Conservation (phyloP, 495 filamentous ascomycete genomes). For the Podospora bellae-mahoneyi region DNA sequence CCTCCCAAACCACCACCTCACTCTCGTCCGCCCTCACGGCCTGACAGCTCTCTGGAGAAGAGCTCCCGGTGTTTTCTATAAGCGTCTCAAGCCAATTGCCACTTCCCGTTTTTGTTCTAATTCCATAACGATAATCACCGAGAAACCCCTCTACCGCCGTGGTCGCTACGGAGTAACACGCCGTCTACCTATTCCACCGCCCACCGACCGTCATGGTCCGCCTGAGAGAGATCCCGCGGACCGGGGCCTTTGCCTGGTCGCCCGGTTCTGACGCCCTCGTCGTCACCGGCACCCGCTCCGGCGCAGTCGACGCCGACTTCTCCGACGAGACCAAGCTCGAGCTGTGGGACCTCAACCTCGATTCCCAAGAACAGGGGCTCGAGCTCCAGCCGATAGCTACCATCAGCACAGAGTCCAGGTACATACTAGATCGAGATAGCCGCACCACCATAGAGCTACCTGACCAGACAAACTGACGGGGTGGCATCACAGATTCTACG, state of each 20-base stretch:
- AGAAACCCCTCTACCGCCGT: constrained; percentile 6
- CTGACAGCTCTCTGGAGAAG: constrained; percentile 19
- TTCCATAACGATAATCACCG: constrained; percentile 2
- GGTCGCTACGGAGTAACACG: neutral
- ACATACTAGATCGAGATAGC: constrained; percentile 40
- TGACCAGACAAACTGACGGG: constrained; percentile 8
- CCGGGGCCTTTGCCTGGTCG: constrained; percentile 96
- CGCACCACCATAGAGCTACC: neutral
- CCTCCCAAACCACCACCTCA: constrained; percentile 17
- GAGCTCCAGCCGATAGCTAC: constrained; percentile 84
- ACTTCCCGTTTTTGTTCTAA: neutral
- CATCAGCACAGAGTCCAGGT: constrained; percentile 88
- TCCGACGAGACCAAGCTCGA: constrained; percentile 95
- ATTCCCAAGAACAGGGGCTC: constrained; percentile 64
- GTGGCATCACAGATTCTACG: constrained; percentile 71
- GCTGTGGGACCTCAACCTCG: constrained; percentile 88
- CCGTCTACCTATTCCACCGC: constrained; percentile 9
- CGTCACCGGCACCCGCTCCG: constrained; percentile 92
- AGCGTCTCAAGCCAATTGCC: constrained; percentile 20
- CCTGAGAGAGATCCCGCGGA: constrained; percentile 90
- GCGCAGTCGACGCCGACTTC: constrained; percentile 94
- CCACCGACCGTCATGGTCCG: constrained; percentile 74
- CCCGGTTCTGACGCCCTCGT: constrained; percentile 73
- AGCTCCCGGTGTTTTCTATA: constrained; percentile 24
- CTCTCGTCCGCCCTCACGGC: constrained; percentile 21